Evolutionary conservation across 1,284 basidiomycete genomes (phyloP).

Genomic region (Marasmius sp.): DNA sequence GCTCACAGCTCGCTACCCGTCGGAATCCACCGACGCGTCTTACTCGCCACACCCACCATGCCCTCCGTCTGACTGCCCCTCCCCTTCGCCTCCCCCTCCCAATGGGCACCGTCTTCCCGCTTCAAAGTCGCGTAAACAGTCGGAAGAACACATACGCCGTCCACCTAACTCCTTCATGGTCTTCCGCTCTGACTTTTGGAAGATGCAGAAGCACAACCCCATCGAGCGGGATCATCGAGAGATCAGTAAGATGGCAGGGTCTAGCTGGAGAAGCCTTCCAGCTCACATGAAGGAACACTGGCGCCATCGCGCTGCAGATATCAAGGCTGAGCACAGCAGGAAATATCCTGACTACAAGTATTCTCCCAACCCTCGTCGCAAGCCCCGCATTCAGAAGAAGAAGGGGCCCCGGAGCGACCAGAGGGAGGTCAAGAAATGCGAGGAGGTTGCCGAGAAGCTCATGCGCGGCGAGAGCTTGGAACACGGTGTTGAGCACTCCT

Average conservation of each 20-base stretch:
- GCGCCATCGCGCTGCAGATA: conserved; percentile 49
- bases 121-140: conserved; percentile 42
- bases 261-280: conserved; percentile 24
- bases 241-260: conserved; percentile 51
- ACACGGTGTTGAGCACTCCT: neutral
- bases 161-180: conserved; percentile 86
- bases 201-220: conserved; percentile 39
- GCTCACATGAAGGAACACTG: conserved; percentile 38
- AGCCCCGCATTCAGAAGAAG: conserved; percentile 28
- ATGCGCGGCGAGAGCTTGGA: conserved; percentile 32
- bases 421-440: conserved; percentile 37
- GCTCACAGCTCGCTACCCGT: neutral
- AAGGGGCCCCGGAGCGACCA: conserved; percentile 28
- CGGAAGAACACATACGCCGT: conserved; percentile 57
- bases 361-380: conserved; percentile 34
- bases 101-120: conserved; percentile 13
- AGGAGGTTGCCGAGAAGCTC: conserved; percentile 41
- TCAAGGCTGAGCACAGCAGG: conserved; percentile 44
- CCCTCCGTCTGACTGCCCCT: conserved; percentile 6
- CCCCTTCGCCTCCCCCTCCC: conserved; percentile 5
- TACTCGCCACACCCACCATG: conserved; percentile 6
- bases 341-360: conserved; percentile 61
- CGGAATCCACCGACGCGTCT: neutral
- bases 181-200: conserved; percentile 73
- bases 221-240: conserved; percentile 47